Percentiles rank a stretch among this genome's conserved stretches.
Evolutionary conservation across 176 grass and related monocot species (phyloP).

Genomic region (Cenchrus purpureus): DNA sequence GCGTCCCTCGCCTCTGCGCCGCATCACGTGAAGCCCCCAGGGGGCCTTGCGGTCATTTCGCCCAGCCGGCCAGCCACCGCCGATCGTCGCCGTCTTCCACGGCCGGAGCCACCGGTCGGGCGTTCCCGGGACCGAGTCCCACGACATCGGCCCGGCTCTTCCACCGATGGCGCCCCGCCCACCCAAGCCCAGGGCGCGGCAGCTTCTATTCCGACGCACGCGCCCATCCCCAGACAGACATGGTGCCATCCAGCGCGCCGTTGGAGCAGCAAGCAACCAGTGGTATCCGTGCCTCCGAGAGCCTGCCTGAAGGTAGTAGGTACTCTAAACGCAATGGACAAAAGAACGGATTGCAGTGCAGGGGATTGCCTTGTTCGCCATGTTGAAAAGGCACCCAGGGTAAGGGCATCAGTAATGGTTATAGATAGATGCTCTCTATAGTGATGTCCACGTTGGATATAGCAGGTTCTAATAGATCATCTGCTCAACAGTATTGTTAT

Average conservation of each 20-base stretch:
- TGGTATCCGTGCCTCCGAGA: neutral
- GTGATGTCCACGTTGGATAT: too few relatives aligned
- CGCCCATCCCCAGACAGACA: neutral
- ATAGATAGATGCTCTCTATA: too few relatives aligned
- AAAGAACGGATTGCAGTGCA: too few relatives aligned
- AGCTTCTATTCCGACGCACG: slow-evolving; percentile 15
- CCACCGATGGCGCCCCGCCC: slow-evolving; percentile 32
- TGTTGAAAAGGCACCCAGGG: too few relatives aligned
- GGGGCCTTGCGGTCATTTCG: neutral
- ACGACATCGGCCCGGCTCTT: slow-evolving; percentile 38
- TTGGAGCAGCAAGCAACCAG: slow-evolving; percentile 8
- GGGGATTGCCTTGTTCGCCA: too few relatives aligned
- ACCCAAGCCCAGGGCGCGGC: neutral
- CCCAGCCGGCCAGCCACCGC: neutral
- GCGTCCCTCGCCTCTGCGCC: neutral
- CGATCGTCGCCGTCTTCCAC: neutral
- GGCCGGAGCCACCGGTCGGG: slow-evolving; percentile 32
- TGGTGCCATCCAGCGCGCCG: neutral
- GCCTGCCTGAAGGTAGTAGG: too few relatives aligned
- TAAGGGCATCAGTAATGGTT: too few relatives aligned
- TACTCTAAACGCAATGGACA: too few relatives aligned
- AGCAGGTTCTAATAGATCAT: too few relatives aligned
- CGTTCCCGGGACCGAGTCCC: slow-evolving; percentile 37
- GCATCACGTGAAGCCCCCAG: neutral
- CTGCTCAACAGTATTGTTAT: too few relatives aligned